Evolutionary conservation across 495 filamentous ascomycete genomes (phyloP).

Genomic region (Bathelium albidoporum): DNA sequence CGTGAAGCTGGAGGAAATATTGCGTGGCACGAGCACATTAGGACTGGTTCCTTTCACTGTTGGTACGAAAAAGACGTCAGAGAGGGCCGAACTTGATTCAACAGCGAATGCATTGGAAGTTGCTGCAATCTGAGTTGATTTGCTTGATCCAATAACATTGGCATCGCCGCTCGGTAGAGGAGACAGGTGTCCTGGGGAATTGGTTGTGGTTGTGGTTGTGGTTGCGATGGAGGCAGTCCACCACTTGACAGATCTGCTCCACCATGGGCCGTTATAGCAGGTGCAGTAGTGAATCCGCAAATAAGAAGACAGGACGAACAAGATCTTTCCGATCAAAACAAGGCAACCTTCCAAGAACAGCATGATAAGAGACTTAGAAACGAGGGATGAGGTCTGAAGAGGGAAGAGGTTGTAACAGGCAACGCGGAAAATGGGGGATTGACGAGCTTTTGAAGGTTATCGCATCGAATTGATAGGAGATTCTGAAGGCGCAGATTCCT

Average conservation of each 20-base stretch:
- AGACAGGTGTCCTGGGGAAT: background rate
- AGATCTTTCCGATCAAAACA: background rate
- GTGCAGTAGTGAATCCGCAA: background rate
- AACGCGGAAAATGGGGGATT: background rate
- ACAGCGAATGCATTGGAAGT: too few relatives aligned
- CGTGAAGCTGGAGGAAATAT: too few relatives aligned
- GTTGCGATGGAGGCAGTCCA: background rate
- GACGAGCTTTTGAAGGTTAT: background rate
- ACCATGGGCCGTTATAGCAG: background rate
- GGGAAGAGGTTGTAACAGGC: background rate
- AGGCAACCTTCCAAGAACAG: too few relatives aligned
- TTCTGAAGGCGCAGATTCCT: too few relatives aligned
- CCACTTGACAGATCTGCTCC: too few relatives aligned
- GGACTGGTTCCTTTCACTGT: too few relatives aligned
- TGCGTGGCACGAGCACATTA: too few relatives aligned
- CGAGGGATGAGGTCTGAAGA: too few relatives aligned
- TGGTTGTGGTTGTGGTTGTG: background rate
- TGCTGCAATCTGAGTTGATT: too few relatives aligned
- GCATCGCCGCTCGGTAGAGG: background rate
- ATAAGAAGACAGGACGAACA: background rate
- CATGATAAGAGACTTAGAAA: background rate
- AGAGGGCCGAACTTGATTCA: too few relatives aligned
- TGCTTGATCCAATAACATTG: background rate
- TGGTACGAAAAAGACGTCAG: too few relatives aligned
- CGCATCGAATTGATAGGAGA: too few relatives aligned